Conservation (phyloP, 441 rosid species). For the Geranium incanum region DNA sequence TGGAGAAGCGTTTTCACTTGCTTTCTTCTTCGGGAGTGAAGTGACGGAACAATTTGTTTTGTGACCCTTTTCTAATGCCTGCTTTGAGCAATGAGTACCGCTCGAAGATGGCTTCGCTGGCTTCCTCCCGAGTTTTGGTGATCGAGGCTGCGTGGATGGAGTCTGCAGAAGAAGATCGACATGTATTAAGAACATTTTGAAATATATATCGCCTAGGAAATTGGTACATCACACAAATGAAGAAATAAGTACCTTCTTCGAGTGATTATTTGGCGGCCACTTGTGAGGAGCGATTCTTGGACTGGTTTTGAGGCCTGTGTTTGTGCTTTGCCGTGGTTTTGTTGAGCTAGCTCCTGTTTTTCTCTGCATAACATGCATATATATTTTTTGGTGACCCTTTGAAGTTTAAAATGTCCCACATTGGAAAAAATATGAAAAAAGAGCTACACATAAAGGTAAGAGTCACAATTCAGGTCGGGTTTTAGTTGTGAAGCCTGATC, state of each 20-base stretch:
- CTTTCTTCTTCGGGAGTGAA: slow-evolving; percentile 31
- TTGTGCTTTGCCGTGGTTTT: slow-evolving; percentile 24
- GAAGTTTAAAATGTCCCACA: too few species aligned
- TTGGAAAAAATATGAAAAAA: too few species aligned
- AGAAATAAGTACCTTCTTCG: slow-evolving; percentile 25
- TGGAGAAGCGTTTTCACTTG: slow-evolving; percentile 53
- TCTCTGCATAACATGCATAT: slow-evolving; percentile 22
- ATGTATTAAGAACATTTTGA: too few species aligned
- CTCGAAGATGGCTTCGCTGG: slow-evolving; percentile 22
- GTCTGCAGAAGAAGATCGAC: slow-evolving; percentile 28
- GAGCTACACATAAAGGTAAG: too few species aligned
- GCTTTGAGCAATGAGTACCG: slow-evolving; percentile 26
- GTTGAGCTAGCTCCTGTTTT: slow-evolving; percentile 22
- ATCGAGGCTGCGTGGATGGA: slow-evolving; percentile 27
- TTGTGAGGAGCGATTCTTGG: slow-evolving; percentile 16
- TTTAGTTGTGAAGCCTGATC: too few species aligned
- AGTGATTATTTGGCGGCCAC: slow-evolving; percentile 12
- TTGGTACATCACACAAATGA: background rate
- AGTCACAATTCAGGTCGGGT: too few species aligned
- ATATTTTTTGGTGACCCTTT: background rate
- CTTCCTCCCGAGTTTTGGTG: slow-evolving; percentile 43
- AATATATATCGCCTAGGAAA: too few species aligned
- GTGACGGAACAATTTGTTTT: slow-evolving; percentile 19
- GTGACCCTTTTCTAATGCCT: slow-evolving; percentile 24
- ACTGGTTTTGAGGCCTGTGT: slow-evolving; percentile 22